Base-by-base conservation (phyloP, 306 rosid genomes). In the Senna tora region DNA sequence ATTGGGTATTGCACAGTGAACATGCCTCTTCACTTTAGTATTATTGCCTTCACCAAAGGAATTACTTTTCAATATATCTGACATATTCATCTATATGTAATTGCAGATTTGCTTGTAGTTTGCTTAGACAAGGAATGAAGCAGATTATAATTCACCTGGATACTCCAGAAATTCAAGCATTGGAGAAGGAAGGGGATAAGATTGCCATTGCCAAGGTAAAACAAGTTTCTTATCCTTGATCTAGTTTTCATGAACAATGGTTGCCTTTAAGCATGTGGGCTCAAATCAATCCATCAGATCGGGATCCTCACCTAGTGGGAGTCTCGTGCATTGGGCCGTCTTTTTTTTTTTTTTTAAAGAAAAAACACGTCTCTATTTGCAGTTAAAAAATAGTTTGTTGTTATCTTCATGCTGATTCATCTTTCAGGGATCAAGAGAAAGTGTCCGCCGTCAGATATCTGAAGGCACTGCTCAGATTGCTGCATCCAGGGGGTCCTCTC, bases 111-210 rank as follows among this genome's bases (percentile, higher is more conserved):
- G 67, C 67, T 4, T 61, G 67, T 17, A 61, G 67, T 61, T 61
- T 61, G 43, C 67, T 61, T 61, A 61, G 67, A 38, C 67, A 61
- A 61, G 67, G 67, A 61, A 61, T 61, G 67, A 38, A 61, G 30
- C 67, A 61, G 32, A 61, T 61, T 36, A 61, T 61, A 21, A 61
- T 61, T 61, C 67, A 61, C 6, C 47, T 61, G 47, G 67, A 61
- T 7, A 38, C 67, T 36, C 49, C 47, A 9, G 67, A 61, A 61
- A 61, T 61, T 61, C 47, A 17, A 61, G 49, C 49, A 61, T 61
- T 61, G 32, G 67, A 61, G 67, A 61, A 61, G 67, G 47, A 17
- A 13, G 67, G 49, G 9, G 67, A 61, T 1, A 61, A 61, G 32
- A 38, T 8, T 36, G 30, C 67, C 7, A 61, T 61, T 61, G 49